Evolutionary conservation across 768 basidiomycete genomes (phyloP).

Genomic region (Pisolithus sp.): DNA sequence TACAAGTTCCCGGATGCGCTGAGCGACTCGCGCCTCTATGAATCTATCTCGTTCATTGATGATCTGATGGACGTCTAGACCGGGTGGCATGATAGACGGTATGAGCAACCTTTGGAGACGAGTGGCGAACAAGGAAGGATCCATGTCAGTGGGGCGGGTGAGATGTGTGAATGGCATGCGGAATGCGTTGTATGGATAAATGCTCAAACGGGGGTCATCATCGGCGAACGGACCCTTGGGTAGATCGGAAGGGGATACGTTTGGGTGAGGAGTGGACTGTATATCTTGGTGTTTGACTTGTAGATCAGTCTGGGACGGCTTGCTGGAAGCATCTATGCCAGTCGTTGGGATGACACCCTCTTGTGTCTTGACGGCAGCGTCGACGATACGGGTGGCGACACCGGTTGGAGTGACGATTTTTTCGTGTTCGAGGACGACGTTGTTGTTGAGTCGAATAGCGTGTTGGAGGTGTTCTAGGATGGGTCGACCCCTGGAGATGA

Average conservation of each 20-base stretch:
- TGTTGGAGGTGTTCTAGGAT: slow-evolving; percentile 66
- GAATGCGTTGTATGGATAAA: slow-evolving; percentile 92
- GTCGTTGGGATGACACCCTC: slow-evolving; percentile 38
- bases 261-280: slow-evolving; percentile 25
- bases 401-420: slow-evolving; percentile 58
- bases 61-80: slow-evolving; percentile 88
- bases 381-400: slow-evolving; percentile 56
- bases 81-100: slow-evolving; percentile 84
- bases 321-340: slow-evolving; percentile 16
- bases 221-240: slow-evolving; percentile 76
- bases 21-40: slow-evolving; percentile 82
- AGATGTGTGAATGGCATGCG: slow-evolving; percentile 78
- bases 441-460: slow-evolving; percentile 60
- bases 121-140: slow-evolving; percentile 59
- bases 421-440: slow-evolving; percentile 56
- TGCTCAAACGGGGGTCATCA: slow-evolving; percentile 69
- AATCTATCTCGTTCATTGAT: slow-evolving; percentile 88
- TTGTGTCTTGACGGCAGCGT: slow-evolving; percentile 68
- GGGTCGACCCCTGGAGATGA: slow-evolving; percentile 56
- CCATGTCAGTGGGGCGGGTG: slow-evolving; percentile 54
- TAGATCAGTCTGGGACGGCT: slow-evolving; percentile 25
- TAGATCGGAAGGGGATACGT: slow-evolving; percentile 49
- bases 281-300: slow-evolving; percentile 51
- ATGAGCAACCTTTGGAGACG: slow-evolving; percentile 76
- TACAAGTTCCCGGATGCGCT: slow-evolving; percentile 85